phyloP scores from a whole-genome alignment of 495 filamentous ascomycete genomes.

The Oidiodendron maius region DNA sequence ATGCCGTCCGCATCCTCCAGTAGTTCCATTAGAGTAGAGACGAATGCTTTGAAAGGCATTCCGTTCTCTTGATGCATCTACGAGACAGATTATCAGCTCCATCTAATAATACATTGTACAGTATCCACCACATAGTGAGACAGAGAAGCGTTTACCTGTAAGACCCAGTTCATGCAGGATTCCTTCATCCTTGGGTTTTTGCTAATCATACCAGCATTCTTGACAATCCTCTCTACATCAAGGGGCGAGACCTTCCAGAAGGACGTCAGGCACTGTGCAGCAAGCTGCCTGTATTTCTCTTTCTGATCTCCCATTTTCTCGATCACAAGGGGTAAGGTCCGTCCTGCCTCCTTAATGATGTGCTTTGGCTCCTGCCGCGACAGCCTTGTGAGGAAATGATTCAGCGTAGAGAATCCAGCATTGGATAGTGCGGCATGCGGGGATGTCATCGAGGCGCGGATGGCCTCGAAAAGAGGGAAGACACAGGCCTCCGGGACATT shows the following conservation, averaged over 20 bases:
- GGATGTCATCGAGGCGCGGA: conserved; percentile 61
- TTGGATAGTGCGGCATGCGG: conserved; percentile 63
- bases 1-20: conserved; percentile 84
- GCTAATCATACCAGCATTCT: conserved; percentile 68
- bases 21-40: conserved; percentile 73
- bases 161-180: conserved; percentile 75
- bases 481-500: conserved; percentile 74
- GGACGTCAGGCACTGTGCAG: conserved; percentile 67
- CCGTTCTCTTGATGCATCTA: conserved; percentile 74
- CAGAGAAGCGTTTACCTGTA: conserved; percentile 41
- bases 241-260: conserved; percentile 58
- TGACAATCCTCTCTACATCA: conserved; percentile 75
- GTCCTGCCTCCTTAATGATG: conserved; percentile 56
- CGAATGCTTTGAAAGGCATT: conserved; percentile 75
- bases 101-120: background rate
- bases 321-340: conserved; percentile 64
- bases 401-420: conserved; percentile 77
- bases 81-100: conserved; percentile 1
- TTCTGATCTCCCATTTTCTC: conserved; percentile 87
- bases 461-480: conserved; percentile 64
- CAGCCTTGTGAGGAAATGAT: conserved; percentile 78
- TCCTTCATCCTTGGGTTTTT: conserved; percentile 81
- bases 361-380: conserved; percentile 71
- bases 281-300: conserved; percentile 68
- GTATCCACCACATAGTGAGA: background rate